Evolutionary conservation across 2,329 filamentous ascomycete genomes (phyloP), one percentile per base, ranked within the genome.

Genomic region (Cladophialophora immunda): DNA sequence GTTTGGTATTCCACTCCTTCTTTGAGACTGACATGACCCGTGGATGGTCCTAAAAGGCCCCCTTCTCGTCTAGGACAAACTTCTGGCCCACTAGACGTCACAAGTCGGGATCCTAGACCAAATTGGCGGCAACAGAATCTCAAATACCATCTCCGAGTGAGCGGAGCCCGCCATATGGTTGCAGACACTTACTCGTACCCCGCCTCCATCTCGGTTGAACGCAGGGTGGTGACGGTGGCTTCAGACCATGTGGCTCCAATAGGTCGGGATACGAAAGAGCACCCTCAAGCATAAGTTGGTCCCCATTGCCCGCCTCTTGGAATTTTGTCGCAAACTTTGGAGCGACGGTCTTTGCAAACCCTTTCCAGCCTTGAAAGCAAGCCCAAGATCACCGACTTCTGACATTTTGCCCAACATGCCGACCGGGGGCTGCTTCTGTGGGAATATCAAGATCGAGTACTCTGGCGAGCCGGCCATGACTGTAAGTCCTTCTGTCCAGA

Each of bases 351-450:
- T n/a, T 30, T n/a, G n/a, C n/a, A n/a, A n/a, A n/a, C n/a, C n/a
- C n/a, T 34, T 25, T 57, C 15, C 5, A 19, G 32, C 25, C 30
- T 22, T 57, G 29, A 13, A 36, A 38, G 15, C 36, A 38, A 41
- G 13, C 1, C 25, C 38, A 19, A 19, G 32, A 34, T 34, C 54
- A 53, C 36, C 25, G 38, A n/a, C 15, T 11, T 58, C 29, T 45
- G 2, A 34, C 17, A 19, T 9, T 47, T 36, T 56, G 50, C 53
- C 56, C 70, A 72, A 58, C 36, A 72, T 72, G 71, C 71, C 69
- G 64, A 66, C 73, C 29, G 78, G 78, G 36, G 62, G 74, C 38
- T 80, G 78, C 68, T 79, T 76, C 64, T 80, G 78, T 68, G 76
- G 75, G 50, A 76, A 76, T 6, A 64, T 80, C 53, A 78, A 74